Evolutionary conservation across 176 grass and related monocot species (phyloP), one percentile per base, ranked within the genome.

Genomic region (Raddia guianensis): DNA sequence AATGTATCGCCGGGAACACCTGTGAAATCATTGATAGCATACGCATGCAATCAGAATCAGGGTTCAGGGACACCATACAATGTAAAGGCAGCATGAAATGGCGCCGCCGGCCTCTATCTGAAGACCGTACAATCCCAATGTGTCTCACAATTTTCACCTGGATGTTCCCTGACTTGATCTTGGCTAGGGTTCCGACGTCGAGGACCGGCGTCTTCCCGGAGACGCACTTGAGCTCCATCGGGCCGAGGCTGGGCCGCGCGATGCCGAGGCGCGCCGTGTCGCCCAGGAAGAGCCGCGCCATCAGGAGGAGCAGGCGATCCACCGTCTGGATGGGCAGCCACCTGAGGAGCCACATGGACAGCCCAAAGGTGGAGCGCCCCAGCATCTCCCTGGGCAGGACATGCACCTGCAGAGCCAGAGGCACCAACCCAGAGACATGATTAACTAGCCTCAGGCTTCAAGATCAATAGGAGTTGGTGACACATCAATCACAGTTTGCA

Each of bases 171-270:
- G 95, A 91, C 63, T 91, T 98, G 43, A 98, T 98, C 66, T 84
- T 92, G 3, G 78, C 45, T 18, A 98, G 69, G 3, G 95, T 88
- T n/a, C 95, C 95, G 0, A 95, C 95, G 61, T 98, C 95, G 6
- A 98, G 92, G 9, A 98, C 95, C 0, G 95, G 95, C 0, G 92
- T 95, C 79, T 98, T 98, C 45, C 95, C 95, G 0, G 47, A 89
- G 5, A 91, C 54, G 7, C 48, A 45, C 63, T 98, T 98, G 5
- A 91, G 79, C 68, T 93, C 90, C 71, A 98, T 75, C 0, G 95
- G 95, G 16, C 95, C 95, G 47, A 93, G 57, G 47, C 64, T 83
- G 2, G 95, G 95, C 2, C 92, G 92, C 52, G 77, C 27, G 54
- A 98, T 86, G 12, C 95, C 90, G 2, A 91, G 15, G 45, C 40